Evolutionary conservation across 345 rosid species (phyloP), one percentile per base, ranked within the genome.

Genomic region (Microcos paniculata): DNA sequence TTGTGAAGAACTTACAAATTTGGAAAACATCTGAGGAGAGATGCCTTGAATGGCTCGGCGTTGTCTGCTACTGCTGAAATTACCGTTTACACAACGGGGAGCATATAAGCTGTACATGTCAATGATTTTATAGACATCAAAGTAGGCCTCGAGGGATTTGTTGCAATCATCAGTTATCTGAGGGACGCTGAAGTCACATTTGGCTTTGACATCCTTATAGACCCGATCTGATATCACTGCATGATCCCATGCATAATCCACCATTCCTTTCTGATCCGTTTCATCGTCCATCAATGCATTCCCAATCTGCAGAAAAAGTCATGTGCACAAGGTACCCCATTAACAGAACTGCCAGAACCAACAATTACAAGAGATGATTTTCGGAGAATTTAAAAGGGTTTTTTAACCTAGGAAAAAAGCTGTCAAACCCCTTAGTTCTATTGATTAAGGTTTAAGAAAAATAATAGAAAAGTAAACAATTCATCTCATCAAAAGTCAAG

Each of bases 81-180:
- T 82, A 43, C 48, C 77, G 1, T 33, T 51, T 12, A 77, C 78
- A 52, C 97, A 91, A 4, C 0, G 72, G 0, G 94, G 91, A 42
- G 84, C 38, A 61, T 91, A 94, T 21, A 94, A 85, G 78, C 94
- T 94, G 76, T 94, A 94, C 92, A 94, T 89, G 79, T 91, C 95
- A 24, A 94, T 83, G 45, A 90, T 80, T 0, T 10, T 24, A 79
- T 89, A 94, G 3, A 87, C 87, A 1, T 4, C 46, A 23, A 87
- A 91, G 80, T 90, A 94, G 43, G 84, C 66, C 21, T 26, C 30
- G 3, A 91, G 77, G 63, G 90, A 89, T 0, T 0, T 1, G 59
- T 35, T 33, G 79, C 98, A 93, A 16, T 63, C 72, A 0, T 66
- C n/a, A 1, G 91, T 31, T 16, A 43, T 30, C 9, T 79, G 13